Percentiles rank a stretch among this genome's conserved stretches.
Conservation (phyloP, 2,329 filamentous ascomycete species). For the Calycina marina region DNA sequence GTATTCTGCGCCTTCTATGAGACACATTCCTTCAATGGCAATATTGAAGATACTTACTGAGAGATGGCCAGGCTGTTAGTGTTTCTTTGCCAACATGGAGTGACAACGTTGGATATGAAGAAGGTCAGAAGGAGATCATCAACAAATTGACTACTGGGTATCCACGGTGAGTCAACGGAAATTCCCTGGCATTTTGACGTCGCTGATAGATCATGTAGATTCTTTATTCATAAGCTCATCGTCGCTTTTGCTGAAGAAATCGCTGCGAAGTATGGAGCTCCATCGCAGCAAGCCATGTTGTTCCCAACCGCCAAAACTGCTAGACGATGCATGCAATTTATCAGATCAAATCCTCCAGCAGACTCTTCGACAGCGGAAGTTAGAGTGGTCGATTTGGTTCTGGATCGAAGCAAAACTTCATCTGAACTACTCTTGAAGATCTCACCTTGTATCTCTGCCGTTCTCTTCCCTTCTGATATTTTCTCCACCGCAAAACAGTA, state of each 20-base stretch:
- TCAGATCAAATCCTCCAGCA: constrained; percentile 40
- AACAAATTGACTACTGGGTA: constrained; percentile 81
- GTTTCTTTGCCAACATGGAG: constrained; percentile 91
- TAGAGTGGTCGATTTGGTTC: constrained; percentile 44
- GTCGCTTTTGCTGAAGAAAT: constrained; percentile 58
- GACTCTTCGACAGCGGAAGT: constrained; percentile 31
- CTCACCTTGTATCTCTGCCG: constrained; percentile 47
- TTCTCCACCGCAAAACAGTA: constrained; percentile 77
- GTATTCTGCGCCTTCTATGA: neutral
- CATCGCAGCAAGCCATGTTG: constrained; percentile 59
- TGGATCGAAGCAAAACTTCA: constrained; percentile 39
- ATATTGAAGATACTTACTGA: constrained; percentile 4
- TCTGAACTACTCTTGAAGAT: constrained; percentile 38
- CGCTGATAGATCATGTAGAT: no score
- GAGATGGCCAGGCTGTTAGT: constrained; percentile 68
- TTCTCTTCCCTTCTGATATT: constrained; percentile 54
- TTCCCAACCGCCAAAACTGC: constrained; percentile 63
- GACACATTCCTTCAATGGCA: constrained; percentile 2
- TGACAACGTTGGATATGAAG: constrained; percentile 84
- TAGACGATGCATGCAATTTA: constrained; percentile 60
- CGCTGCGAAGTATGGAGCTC: constrained; percentile 43
- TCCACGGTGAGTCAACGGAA: constrained; percentile 55
- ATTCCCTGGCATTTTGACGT: no score
- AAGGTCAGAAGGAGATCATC: constrained; percentile 78
- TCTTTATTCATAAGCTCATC: constrained; percentile 83